phyloP scores from a whole-genome alignment of 805 yeast species.

The Monosporozyma unispora region DNA sequence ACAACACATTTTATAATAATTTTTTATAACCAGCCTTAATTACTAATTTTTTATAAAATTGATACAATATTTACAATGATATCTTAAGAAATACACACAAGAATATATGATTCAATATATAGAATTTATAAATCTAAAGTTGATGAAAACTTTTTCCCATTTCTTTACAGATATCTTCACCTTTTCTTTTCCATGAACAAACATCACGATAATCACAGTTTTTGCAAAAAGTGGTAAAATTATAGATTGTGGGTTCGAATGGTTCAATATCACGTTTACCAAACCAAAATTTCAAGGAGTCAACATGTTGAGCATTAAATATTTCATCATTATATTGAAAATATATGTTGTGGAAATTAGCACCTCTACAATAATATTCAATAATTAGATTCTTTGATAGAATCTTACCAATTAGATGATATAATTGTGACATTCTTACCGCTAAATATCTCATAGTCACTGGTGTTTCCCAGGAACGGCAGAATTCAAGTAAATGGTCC shows the following conservation, averaged over 20 bases:
- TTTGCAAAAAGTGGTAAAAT: conserved; percentile 38
- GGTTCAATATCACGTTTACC: conserved; percentile 45
- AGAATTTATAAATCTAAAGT: no score
- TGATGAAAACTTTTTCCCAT: conserved; percentile 8
- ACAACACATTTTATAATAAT: no score
- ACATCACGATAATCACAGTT: conserved; percentile 43
- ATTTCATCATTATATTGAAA: conserved; percentile 32
- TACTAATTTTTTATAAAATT: no score
- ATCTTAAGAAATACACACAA: no score
- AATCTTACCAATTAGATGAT: conserved; percentile 20
- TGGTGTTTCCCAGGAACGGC: conserved; percentile 41
- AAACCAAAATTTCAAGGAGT: conserved; percentile 46
- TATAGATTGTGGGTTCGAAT: conserved; percentile 29
- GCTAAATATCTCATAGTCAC: conserved; percentile 51
- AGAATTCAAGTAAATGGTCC: conserved; percentile 25
- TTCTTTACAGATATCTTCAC: conserved; percentile 12
- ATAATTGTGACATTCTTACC: conserved; percentile 42
- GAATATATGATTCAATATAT: not conserved
- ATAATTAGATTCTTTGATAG: conserved; percentile 35
- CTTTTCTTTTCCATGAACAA: conserved; percentile 34
- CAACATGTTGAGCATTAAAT: conserved; percentile 25
- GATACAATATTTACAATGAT: no score
- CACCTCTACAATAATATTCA: conserved; percentile 43
- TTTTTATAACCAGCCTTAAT: no score
- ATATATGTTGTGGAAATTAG: conserved; percentile 34